Base-by-base conservation (phyloP, 2,329 filamentous ascomycete genomes). In the Diaporthe longicolla region DNA sequence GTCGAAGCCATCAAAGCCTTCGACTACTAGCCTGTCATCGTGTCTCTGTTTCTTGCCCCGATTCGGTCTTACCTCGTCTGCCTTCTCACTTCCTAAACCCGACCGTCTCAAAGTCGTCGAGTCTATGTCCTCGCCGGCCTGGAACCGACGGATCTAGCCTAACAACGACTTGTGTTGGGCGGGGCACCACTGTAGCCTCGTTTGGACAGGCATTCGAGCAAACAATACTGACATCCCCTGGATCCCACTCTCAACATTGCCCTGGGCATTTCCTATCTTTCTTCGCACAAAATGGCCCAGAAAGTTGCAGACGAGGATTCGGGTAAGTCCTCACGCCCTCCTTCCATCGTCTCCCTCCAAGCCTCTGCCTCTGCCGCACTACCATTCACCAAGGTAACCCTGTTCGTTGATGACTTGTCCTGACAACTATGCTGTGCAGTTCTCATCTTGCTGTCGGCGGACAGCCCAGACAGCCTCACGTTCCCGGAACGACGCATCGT, bases 401-500 rank as follows among this genome's bases (percentile, higher is more conserved):
- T 35, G 17, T 40, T 21, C 8, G 37, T 37, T 68, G 15, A 24
- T 4, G 8, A 45, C 48, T 24, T 43, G 32, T 45, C 40, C 70
- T 71, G 29, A 71, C 21, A 26, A 10, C 19, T 40, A 15, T 77
- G 83, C 43, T 79, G 77, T 76, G 19, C 59, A 75, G 74, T 75
- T 69, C 54, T 74, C 29, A 55, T 75, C 57, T 66, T 52, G 4
- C 72, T 85, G 40, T 65, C 70, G 35, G 37, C 70, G 50, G 32
- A 74, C 26, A 50, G 29, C 37, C 74, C 74, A 24, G n/a, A 26
- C 37, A 59, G 57, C 26, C n/a, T 75, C 29, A 54, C 55, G 10
- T 37, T 73, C 10, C 76, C 78, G 0, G 76, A 76, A 37, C 74
- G 78, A 26, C 63, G 76, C 13, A 77, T 81, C 11, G 69, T 81